A percentile compares a stretch with the other conserved stretches of the same genome.
These are phyloP conservation scores for Mycena venus DNA, from an alignment of 768 basidiomycete genomes.

Conservation along the genomic window DNA sequence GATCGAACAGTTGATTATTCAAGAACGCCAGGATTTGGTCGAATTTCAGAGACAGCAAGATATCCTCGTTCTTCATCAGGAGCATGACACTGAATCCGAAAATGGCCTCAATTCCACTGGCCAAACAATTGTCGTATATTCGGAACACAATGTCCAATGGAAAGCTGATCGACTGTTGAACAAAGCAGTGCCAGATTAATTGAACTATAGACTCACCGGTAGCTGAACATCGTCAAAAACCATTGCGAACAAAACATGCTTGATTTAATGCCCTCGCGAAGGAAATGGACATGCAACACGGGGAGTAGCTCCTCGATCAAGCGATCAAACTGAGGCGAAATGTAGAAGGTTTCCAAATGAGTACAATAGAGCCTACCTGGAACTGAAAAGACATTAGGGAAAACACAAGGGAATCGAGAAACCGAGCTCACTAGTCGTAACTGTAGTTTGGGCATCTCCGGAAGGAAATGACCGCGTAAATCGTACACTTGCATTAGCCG, in stretches of 20 bases:
- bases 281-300: conserved; percentile 92
- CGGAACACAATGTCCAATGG: conserved; percentile 95
- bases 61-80: conserved; percentile 89
- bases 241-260: conserved; percentile 99
- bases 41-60: conserved; percentile 85
- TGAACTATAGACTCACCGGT: conserved; percentile 70
- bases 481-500: conserved; percentile 97
- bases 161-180: conserved; percentile 67
- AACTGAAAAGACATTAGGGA: conserved; percentile 54
- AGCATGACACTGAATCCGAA: conserved; percentile 94
- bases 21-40: conserved; percentile 91
- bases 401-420: not conserved
- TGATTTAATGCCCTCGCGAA: conserved; percentile 94
- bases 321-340: conserved; percentile 82
- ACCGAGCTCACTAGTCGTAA: conserved; percentile 78
- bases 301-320: conserved; percentile 93
- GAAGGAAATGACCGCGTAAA: conserved; percentile 95
- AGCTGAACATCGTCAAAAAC: conserved; percentile 98
- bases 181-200: not conserved
- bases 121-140: conserved; percentile 96
- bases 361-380: conserved; percentile 59
- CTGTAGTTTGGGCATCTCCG: conserved; percentile 98
- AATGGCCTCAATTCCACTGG: conserved; percentile 96
- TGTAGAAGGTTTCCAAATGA: conserved; percentile 23
- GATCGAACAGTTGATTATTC: conserved; percentile 85